A percentile compares a stretch with the other conserved stretches of the same genome.
Conservation (phyloP, 805 yeast species). For the Suhomyces tanzawaensis region DNA sequence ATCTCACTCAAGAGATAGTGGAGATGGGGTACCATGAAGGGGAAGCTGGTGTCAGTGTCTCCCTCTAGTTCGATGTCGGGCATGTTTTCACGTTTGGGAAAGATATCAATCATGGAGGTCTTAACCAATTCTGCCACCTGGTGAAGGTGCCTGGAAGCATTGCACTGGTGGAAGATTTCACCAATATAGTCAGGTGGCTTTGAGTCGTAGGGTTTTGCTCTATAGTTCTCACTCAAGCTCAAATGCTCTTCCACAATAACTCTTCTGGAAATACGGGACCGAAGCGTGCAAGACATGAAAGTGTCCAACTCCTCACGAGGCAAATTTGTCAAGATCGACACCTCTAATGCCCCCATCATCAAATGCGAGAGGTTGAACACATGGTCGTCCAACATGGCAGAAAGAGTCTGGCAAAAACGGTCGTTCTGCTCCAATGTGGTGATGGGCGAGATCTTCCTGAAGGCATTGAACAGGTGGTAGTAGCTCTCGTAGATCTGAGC, state of each 20-base stretch:
- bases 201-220: conserved; percentile 42
- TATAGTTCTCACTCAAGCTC: conserved; percentile 67
- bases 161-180: conserved; percentile 78
- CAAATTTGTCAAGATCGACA: conserved; percentile 55
- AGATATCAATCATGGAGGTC: conserved; percentile 50
- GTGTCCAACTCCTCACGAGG: conserved; percentile 65
- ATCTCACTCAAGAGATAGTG: conserved; percentile 87
- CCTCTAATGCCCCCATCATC: conserved; percentile 90
- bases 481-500: conserved; percentile 87
- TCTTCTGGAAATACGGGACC: conserved; percentile 86
- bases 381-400: conserved; percentile 72
- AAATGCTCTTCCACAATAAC: conserved; percentile 90
- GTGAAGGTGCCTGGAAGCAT: conserved; percentile 64
- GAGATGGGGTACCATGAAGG: conserved; percentile 82
- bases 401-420: conserved; percentile 62
- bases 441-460: conserved; percentile 70
- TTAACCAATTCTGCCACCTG: conserved; percentile 52
- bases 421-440: conserved; percentile 72
- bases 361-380: conserved; percentile 79
- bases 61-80: conserved; percentile 83
- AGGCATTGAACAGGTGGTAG: conserved; percentile 81
- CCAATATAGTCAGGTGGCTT: conserved; percentile 61
- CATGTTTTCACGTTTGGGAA: conserved; percentile 52
- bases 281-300: conserved; percentile 71
- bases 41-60: conserved; percentile 62